Evolutionary conservation across 129 eudicot species (phyloP).

Genomic region (Pittosporum tobira): DNA sequence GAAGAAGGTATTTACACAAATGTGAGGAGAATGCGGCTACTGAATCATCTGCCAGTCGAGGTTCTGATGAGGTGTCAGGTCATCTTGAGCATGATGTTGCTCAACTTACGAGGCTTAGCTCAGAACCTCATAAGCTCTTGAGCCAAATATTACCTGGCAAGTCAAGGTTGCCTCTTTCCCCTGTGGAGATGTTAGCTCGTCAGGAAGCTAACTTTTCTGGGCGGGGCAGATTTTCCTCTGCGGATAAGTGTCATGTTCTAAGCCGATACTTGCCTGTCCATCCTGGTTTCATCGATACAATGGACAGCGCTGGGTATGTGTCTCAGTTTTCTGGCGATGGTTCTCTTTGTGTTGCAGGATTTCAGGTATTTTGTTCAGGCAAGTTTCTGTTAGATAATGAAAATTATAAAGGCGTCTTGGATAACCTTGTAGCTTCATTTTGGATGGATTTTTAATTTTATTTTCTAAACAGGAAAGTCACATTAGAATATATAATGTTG

Average conservation of each 20-base stretch:
- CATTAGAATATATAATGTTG: slow-evolving; percentile 17
- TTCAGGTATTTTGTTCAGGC: slow-evolving; percentile 6
- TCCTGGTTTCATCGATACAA: slow-evolving; percentile 10
- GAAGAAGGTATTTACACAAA: no score
- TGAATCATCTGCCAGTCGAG: no score
- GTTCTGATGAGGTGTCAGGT: no score
- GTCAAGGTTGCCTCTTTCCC: neutral
- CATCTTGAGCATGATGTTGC: slow-evolving; percentile 14
- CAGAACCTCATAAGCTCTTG: slow-evolving; percentile 11
- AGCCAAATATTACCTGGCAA: neutral
- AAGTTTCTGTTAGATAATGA: no score
- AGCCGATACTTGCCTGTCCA: slow-evolving; percentile 15
- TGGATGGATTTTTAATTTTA: neutral
- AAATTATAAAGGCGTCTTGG: no score
- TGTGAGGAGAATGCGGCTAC: no score
- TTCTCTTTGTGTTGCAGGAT: slow-evolving; percentile 18
- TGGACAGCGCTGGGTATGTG: slow-evolving; percentile 12
- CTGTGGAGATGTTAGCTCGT: slow-evolving; percentile 11
- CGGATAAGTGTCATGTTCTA: slow-evolving; percentile 13
- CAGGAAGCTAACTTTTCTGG: slow-evolving; percentile 14
- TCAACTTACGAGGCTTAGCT: slow-evolving; percentile 4
- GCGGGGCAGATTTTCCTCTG: slow-evolving; percentile 15
- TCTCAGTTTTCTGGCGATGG: slow-evolving; percentile 21
- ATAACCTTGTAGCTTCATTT: no score
- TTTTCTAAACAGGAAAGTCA: slow-evolving; percentile 12